Conservation (phyloP, 495 filamentous ascomycete genomes). For the Aspergillus campestris region DNA sequence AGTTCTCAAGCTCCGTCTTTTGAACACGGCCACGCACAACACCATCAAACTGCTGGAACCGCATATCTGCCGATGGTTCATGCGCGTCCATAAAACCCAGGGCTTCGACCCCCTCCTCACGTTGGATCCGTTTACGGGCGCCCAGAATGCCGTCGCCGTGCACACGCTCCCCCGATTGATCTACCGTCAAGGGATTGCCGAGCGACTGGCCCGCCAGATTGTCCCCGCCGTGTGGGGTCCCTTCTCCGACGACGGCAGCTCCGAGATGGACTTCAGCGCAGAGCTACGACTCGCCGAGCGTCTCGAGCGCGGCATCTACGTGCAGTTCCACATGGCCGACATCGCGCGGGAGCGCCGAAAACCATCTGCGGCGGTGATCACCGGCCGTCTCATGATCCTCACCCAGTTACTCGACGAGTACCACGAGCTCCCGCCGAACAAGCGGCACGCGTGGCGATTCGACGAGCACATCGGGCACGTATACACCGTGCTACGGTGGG, state of each 20-base stretch:
- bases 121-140: slow-evolving; percentile 16
- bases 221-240: slow-evolving; percentile 22
- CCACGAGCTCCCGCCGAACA: slow-evolving; percentile 10
- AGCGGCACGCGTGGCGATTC: slow-evolving; percentile 6
- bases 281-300: slow-evolving; percentile 17
- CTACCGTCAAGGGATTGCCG: slow-evolving; percentile 15
- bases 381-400: slow-evolving; percentile 9
- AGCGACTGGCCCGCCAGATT: slow-evolving; percentile 14
- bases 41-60: slow-evolving; percentile 19
- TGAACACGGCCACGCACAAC: slow-evolving; percentile 21
- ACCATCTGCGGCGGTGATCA: slow-evolving; percentile 4
- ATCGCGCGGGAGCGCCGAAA: slow-evolving; percentile 12
- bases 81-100: slow-evolving; percentile 14
- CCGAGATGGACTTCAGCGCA: slow-evolving; percentile 20
- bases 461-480: slow-evolving; percentile 14
- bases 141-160: slow-evolving; percentile 12
- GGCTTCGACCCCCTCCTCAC: slow-evolving; percentile 17
- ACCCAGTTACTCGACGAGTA: slow-evolving; percentile 16
- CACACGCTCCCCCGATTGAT: slow-evolving; percentile 16
- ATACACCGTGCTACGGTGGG: slow-evolving; percentile 17
- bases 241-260: slow-evolving; percentile 15
- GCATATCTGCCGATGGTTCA: slow-evolving; percentile 20
- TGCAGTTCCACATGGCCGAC: slow-evolving; percentile 25
- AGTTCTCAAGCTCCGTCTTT: slow-evolving; percentile 14
- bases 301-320: slow-evolving; percentile 19